Conservation (phyloP, 305 asterid species). For the Fraxinus baroniana region DNA sequence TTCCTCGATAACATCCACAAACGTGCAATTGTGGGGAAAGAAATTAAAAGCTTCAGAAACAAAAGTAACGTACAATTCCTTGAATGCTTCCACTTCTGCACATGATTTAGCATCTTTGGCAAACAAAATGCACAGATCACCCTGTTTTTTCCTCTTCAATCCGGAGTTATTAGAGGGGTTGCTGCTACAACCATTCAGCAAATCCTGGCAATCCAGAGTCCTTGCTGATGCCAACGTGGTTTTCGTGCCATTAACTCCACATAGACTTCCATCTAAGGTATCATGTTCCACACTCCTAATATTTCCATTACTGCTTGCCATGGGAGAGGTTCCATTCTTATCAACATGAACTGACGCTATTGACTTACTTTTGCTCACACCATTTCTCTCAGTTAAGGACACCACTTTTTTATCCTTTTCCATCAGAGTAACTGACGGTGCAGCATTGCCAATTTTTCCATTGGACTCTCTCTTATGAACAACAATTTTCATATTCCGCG, state of each 20-base stretch:
- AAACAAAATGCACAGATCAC: constrained; percentile 52
- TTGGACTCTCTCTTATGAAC: constrained; percentile 40
- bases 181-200: constrained; percentile 35
- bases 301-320: constrained; percentile 40
- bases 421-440: constrained; percentile 33
- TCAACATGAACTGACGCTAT: constrained; percentile 25
- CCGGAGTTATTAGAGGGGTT: constrained; percentile 39
- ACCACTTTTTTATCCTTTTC: constrained; percentile 34
- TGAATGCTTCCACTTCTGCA: constrained; percentile 65
- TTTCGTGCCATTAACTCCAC: constrained; percentile 32
- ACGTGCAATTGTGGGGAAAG: not conserved
- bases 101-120: constrained; percentile 60
- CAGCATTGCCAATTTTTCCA: constrained; percentile 41
- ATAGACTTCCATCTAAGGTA: constrained; percentile 25
- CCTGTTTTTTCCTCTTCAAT: constrained; percentile 61
- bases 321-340: constrained; percentile 32
- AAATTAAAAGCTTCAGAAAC: constrained; percentile 22
- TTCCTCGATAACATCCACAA: not conserved
- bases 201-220: constrained; percentile 29
- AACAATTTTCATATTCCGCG: constrained; percentile 44
- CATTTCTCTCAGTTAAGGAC: constrained; percentile 34
- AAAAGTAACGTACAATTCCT: constrained; percentile 59
- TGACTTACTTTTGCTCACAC: constrained; percentile 23
- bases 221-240: constrained; percentile 26
- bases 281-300: constrained; percentile 26